Conservation (phyloP, 2,329 filamentous ascomycete species). For the Diaporthe ampelina region DNA sequence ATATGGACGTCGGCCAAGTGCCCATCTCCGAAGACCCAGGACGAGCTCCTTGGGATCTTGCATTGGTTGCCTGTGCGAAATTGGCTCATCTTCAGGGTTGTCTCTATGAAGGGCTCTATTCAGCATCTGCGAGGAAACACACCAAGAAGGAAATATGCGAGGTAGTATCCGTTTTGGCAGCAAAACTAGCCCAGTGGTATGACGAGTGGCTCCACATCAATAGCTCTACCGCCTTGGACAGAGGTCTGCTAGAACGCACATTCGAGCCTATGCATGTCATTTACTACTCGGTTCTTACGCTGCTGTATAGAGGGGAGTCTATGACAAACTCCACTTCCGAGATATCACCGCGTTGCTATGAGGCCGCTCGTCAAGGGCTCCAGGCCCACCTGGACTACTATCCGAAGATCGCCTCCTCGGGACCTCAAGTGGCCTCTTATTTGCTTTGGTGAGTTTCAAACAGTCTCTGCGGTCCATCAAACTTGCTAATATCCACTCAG, state of each 20-base stretch:
- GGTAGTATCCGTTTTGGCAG: not conserved
- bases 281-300: not conserved
- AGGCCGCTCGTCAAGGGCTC: not conserved
- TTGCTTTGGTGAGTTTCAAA: not conserved
- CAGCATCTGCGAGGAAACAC: not conserved
- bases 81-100: not conserved
- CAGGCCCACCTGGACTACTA: not conserved
- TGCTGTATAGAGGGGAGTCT: not conserved
- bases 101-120: conserved; percentile 6
- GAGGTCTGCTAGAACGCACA: not conserved
- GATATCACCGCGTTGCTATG: conserved; percentile 5
- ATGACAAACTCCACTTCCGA: not conserved
- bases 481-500: not conserved
- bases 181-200: not conserved
- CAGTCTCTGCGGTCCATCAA: too few species aligned
- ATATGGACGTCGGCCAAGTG: not conserved
- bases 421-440: not conserved
- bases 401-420: not conserved
- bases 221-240: not conserved
- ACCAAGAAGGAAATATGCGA: not conserved
- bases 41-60: not conserved
- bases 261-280: not conserved
- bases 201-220: not conserved
- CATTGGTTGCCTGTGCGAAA: not conserved
- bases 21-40: not conserved